Evolutionary conservation across 2,329 filamentous ascomycete species (phyloP).

Genomic region (Fusarium marasasianum): DNA sequence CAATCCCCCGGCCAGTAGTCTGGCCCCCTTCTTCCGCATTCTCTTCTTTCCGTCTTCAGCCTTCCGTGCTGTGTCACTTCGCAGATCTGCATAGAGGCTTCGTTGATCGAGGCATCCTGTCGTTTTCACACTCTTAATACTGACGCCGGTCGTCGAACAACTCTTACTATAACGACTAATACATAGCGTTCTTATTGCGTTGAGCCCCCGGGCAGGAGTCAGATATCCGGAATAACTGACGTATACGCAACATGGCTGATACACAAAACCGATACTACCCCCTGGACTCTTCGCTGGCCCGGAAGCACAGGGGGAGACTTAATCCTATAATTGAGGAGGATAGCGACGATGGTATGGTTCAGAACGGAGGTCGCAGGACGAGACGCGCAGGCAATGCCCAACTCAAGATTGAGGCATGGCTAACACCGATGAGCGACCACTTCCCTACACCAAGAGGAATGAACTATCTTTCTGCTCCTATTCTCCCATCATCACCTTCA

Average conservation of each 20-base stretch:
- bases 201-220: conserved; percentile 24
- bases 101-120: conserved; percentile 58
- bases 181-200: conserved; percentile 27
- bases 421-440: conserved; percentile 69
- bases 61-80: conserved; percentile 41
- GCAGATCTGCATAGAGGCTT: conserved; percentile 48
- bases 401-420: conserved; percentile 66
- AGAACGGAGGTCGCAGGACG: conserved; percentile 35
- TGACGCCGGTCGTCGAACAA: conserved; percentile 51
- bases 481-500: conserved; percentile 69
- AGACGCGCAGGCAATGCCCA: conserved; percentile 49
- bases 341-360: conserved; percentile 50
- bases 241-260: conserved; percentile 59
- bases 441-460: conserved; percentile 78
- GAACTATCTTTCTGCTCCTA: conserved; percentile 70
- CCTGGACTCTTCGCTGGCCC: conserved; percentile 64
- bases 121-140: conserved; percentile 45
- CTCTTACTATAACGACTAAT: conserved; percentile 39
- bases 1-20: conserved; percentile 42
- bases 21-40: conserved; percentile 46
- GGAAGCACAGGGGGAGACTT: conserved; percentile 63
- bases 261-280: conserved; percentile 52
- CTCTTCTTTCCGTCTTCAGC: conserved; percentile 47
- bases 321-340: conserved; percentile 73
- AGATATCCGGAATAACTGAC: conserved; percentile 47